phyloP scores from a whole-genome alignment of 345 rosid species.

The Cochlearia excelsa region DNA sequence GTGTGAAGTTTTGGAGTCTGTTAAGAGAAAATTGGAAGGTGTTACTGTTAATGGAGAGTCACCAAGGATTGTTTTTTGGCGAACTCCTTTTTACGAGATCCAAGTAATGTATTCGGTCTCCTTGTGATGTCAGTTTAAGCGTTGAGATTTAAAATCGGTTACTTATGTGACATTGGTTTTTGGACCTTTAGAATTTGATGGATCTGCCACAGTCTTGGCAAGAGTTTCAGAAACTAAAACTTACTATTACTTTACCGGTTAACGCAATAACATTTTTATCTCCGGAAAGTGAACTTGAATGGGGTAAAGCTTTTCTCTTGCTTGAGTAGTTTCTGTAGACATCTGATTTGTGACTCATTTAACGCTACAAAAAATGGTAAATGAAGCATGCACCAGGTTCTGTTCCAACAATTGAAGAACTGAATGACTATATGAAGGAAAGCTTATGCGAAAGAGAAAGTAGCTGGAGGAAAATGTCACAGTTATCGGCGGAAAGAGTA shows the following conservation, averaged over 20 bases:
- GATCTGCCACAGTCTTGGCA: conserved; percentile 59
- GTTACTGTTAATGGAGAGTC: conserved; percentile 31
- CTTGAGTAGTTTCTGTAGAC: conserved; percentile 6
- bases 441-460: conserved; percentile 39
- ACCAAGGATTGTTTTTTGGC: conserved; percentile 48
- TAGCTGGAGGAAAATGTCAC: conserved; percentile 49
- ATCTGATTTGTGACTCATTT: conserved; percentile 29
- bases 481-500: conserved; percentile 48
- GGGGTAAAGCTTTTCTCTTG: conserved; percentile 58
- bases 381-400: conserved; percentile 59
- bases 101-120: conserved; percentile 41
- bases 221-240: conserved; percentile 52
- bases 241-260: conserved; percentile 46
- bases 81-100: conserved; percentile 65
- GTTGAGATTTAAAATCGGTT: not conserved
- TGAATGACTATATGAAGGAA: conserved; percentile 54
- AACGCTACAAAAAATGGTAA: conserved; percentile 29
- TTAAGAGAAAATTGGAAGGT: conserved; percentile 39
- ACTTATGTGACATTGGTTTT: conserved; percentile 10
- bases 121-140: conserved; percentile 9
- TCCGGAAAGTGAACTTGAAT: conserved; percentile 44
- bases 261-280: conserved; percentile 39
- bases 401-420: conserved; percentile 59
- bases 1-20: conserved; percentile 37
- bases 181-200: conserved; percentile 42